Evolutionary conservation across 2,329 filamentous ascomycete genomes (phyloP), one percentile per base, ranked within the genome.

Genomic region (Colletotrichum coccodes): DNA sequence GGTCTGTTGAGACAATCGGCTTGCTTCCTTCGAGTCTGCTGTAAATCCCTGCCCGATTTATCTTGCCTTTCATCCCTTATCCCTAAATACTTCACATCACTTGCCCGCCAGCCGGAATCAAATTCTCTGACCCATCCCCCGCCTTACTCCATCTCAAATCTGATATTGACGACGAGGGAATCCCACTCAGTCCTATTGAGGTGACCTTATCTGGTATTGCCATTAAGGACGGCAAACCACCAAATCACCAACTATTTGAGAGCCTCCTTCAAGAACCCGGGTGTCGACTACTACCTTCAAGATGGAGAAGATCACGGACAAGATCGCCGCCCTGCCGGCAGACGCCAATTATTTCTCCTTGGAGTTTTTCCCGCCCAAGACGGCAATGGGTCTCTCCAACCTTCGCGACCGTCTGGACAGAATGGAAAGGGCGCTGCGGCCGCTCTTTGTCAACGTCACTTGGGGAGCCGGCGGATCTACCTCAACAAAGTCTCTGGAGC

Each of bases 331-430:
- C 70, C 84, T 99, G 83, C 93, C 94, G 80, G 88, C 91, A 72
- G 90, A 93, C 80, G 89, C 89, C 72, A 90, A 89, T 79, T 98
- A 96, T 85, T 97, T 97, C 83, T 98, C 96, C 54, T 91, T 98
- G 81, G 96, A 99, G 84, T 99, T 99, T 89, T 99, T 99, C 84
- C 96, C 96, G 73, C 96, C 96, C 71, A 99, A 98, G 85, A 99
- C 96, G 53, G 87, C 92, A 70, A 97, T 97, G 91, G 96, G 96
- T 72, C 97, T 96, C 76, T 92, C 94, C 71, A 99, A 99, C 80
- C 90, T 99, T 63, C 93, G 95, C 78, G 93, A 93, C 72, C 94
- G 96, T 77, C 90, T 99, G 68, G 93, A 97, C 79, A 94, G 96
- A 78, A 98, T 99, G 96, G 91, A 96, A 57, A 90, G 94, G 72